A percentile compares a stretch with the other conserved stretches of the same genome.
Evolutionary conservation across 768 basidiomycete species (phyloP).

Genomic region (Royoungia palumana): DNA sequence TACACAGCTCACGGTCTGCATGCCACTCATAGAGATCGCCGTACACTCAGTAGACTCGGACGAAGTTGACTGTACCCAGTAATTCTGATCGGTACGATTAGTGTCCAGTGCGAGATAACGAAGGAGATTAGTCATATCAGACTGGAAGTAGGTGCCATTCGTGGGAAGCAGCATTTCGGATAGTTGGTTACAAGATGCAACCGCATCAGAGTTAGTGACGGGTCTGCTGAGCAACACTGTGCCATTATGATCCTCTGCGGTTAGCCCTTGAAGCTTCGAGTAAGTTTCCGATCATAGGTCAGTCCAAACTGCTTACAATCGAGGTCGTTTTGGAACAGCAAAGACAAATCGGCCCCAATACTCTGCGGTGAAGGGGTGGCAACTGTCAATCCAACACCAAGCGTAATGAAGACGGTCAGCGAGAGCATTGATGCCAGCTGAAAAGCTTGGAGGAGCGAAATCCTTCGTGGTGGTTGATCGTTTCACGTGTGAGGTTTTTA

Average conservation of each 20-base stretch:
- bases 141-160: conserved; percentile 6
- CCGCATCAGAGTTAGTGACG: conserved; percentile 1
- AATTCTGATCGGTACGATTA: conserved; percentile 5
- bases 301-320: conserved; percentile 3
- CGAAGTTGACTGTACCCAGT: conserved; percentile 7
- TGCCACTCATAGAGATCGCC: conserved; percentile 6
- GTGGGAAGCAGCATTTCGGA: conserved; percentile 7
- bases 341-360: conserved; percentile 4
- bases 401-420: background rate
- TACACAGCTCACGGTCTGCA: background rate
- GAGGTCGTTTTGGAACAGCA: conserved; percentile 12
- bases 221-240: conserved; percentile 4
- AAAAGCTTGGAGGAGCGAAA: too few species aligned
- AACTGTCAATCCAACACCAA: background rate
- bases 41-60: conserved; percentile 1
- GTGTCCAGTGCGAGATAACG: conserved; percentile 7
- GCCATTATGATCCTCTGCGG: conserved; percentile 3
- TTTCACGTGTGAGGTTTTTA: too few species aligned
- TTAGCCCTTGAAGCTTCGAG: background rate
- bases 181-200: conserved; percentile 6
- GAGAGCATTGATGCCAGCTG: background rate
- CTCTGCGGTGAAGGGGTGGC: conserved; percentile 4
- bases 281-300: background rate
- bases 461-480: too few species aligned
- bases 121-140: conserved; percentile 7